A percentile compares a stretch with the other conserved stretches of the same genome.
These are phyloP conservation scores for slime mould (Dictyostelium discoideum) DNA, from an alignment of 78 protist species.

Conservation along the genomic window dicty_2.7 NC_007089.4:208501-209000, in stretches of 20 bases:
- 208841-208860: conserved; percentile 86
- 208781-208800: not conserved
- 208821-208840: conserved; percentile 78
- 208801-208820: conserved; percentile 77
- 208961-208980: conserved; percentile 60
- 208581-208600: not conserved
- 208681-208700: conserved; percentile 22
- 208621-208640: not conserved
- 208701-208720: conserved; percentile 40
- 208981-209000: conserved; percentile 83
- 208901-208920: no score
- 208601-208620: not conserved
- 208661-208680: not conserved
- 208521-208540: not conserved
- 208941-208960: no score
- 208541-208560: not conserved
- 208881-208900: conserved; percentile 44
- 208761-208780: conserved; percentile 13
- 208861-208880: conserved; percentile 86
- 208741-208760: conserved; percentile 73
- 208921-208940: no score
- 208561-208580: not conserved
- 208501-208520: not conserved
- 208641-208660: not conserved
- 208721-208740: conserved; percentile 38